Conservation (phyloP, 73 alveolate genomes). For the Symbiodinium pilosum region DNA sequence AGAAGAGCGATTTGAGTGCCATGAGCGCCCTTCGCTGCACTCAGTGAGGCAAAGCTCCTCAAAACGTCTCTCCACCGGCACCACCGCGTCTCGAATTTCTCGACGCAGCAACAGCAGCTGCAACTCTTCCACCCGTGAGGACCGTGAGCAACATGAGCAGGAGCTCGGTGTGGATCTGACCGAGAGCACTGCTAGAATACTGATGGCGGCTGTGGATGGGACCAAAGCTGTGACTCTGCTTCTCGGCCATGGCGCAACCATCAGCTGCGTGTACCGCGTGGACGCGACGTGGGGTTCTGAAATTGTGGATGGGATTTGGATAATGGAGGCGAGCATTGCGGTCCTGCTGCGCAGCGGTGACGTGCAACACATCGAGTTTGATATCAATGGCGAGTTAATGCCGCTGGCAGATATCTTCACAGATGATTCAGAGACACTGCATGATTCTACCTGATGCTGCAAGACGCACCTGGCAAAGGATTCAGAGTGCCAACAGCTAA, state of each 20-base stretch:
- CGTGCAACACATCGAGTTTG: constrained; percentile 68
- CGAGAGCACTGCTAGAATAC: constrained; percentile 38
- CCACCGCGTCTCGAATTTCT: too few relatives aligned
- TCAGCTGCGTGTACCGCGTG: constrained; percentile 33
- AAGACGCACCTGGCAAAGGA: not conserved
- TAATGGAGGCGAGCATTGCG: constrained; percentile 63
- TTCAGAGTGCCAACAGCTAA: not conserved
- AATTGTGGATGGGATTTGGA: constrained; percentile 70
- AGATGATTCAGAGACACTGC: not conserved
- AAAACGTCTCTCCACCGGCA: too few relatives aligned
- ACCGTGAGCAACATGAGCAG: not conserved
- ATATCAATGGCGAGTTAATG: constrained; percentile 80
- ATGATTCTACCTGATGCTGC: not conserved
- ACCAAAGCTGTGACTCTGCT: not conserved
- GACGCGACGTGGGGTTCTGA: not conserved
- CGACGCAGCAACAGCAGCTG: too few relatives aligned
- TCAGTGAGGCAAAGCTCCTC: not conserved
- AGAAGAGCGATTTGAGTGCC: too few relatives aligned
- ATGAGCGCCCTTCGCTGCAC: not conserved
- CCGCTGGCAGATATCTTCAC: constrained; percentile 9
- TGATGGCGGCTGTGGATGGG: constrained; percentile 27
- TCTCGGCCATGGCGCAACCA: constrained; percentile 18
- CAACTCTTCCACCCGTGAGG: not conserved
- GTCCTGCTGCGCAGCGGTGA: constrained; percentile 66
- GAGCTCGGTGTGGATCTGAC: not conserved